Base-by-base conservation (phyloP, 2,329 filamentous ascomycete genomes). In the Calonectria honghensis region DNA sequence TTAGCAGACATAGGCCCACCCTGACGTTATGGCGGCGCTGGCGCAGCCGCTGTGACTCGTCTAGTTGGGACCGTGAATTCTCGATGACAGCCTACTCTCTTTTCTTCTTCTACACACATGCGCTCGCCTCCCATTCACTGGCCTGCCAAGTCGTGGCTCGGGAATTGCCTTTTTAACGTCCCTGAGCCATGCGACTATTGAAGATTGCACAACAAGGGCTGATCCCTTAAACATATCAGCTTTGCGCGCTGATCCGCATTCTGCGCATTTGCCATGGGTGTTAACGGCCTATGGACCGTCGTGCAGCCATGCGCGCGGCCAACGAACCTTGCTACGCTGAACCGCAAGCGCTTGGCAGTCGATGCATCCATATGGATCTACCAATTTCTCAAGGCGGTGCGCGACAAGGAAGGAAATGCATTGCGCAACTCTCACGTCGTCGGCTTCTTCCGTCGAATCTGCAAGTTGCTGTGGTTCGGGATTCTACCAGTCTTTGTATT, bases 341-440 rank as follows among this genome's bases (percentile, higher is more conserved):
- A 98, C 85, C 95, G 94, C 80, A 98, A 98, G 87, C 95, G 97
- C 20, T 94, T 99, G 65, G 97, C 97, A 61, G 95, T 99, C 79
- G 97, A 99, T 86, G 97, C 97, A 73, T 98, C 96, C 16, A 99
- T 99, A 84, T 99, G 97, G 97, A 98, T 99, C 81, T 99, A 99
- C 89, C 97, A 99, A 83, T 99, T 99, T 82, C 92, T 99, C 81
- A 99, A 99, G 87, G 97, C 97, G 13, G 97, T 99, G 14, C 96
- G 97, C 81, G 97, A 99, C 86, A 98, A 98, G 82, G 97, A 99
- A 86, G 97, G 97, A 69, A 98, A 99, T 83, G 97, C 97, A 1
- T 89, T 99, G 68, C 95, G 96, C 77, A 99, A 98, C 87, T 96
- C 95, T 37, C 97, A 99, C 82, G 92, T 99, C 45, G 95, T 99